phyloP scores from a whole-genome alignment of 805 yeast genomes.

The Ogataea paradorogensis region DNA sequence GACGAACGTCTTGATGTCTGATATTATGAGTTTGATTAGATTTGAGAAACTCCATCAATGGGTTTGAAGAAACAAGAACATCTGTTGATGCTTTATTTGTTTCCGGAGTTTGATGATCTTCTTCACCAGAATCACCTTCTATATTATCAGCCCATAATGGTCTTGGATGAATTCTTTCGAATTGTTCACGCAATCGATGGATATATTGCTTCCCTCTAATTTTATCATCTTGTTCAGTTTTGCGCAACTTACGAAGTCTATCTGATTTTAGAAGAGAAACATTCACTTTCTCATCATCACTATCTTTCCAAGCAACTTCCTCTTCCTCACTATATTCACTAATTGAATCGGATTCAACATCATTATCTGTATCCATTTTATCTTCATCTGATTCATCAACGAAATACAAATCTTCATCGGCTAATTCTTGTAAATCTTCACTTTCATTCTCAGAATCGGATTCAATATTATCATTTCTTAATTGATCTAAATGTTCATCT shows the following conservation, averaged over 20 bases:
- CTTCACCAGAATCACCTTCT: conserved; percentile 51
- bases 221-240: conserved; percentile 39
- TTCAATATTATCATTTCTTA: conserved; percentile 41
- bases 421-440: conserved; percentile 32
- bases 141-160: conserved; percentile 77
- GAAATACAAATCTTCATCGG: conserved; percentile 43
- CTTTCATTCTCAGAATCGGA: conserved; percentile 31
- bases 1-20: conserved; percentile 37
- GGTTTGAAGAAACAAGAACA: conserved; percentile 29
- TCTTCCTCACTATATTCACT: conserved; percentile 25
- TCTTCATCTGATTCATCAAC: conserved; percentile 44
- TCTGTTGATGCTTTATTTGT: conserved; percentile 15
- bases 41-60: conserved; percentile 32
- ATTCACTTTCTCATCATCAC: conserved; percentile 77
- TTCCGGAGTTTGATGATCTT: conserved; percentile 14
- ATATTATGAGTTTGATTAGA: conserved; percentile 31
- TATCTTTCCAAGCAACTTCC: conserved; percentile 72
- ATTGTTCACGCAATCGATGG: conserved; percentile 53
- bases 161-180: conserved; percentile 67
- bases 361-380: conserved; percentile 15
- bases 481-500: conserved; percentile 36
- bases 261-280: conserved; percentile 60
- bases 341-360: conserved; percentile 32
- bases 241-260: conserved; percentile 69
- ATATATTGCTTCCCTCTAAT: conserved; percentile 34